Evolutionary conservation across 805 yeast species (phyloP).

Genomic region (Yamadazyma olivae): DNA sequence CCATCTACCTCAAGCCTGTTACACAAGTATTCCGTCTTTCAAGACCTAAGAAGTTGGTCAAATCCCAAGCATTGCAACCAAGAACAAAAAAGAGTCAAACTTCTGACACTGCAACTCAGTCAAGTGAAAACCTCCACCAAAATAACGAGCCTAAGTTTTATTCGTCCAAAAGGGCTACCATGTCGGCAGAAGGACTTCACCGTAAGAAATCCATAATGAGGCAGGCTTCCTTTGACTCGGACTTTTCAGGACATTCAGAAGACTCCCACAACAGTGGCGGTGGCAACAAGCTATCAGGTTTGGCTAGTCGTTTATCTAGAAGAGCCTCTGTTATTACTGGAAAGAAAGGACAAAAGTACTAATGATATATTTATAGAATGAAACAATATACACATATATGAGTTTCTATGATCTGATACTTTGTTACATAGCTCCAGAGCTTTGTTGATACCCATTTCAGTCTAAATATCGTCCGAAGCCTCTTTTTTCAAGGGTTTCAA

Average conservation of each 20-base stretch:
- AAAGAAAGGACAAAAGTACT: constrained; percentile 5
- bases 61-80: constrained; percentile 42
- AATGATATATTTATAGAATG: constrained; percentile 1
- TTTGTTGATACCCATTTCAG: too few relatives aligned
- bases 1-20: constrained; percentile 81
- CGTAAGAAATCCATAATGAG: constrained; percentile 14
- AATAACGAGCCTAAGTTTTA: constrained; percentile 4
- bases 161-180: constrained; percentile 7
- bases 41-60: constrained; percentile 46
- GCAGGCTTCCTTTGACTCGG: constrained; percentile 20
- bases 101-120: constrained; percentile 1
- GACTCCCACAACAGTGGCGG: constrained; percentile 3
- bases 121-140: neutral
- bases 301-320: constrained; percentile 30
- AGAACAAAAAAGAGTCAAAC: constrained; percentile 6
- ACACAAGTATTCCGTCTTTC: constrained; percentile 72
- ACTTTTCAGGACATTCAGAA: constrained; percentile 13
- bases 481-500: constrained; percentile 10
- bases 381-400: neutral
- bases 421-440: too few relatives aligned
- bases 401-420: too few relatives aligned
- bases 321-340: constrained; percentile 29
- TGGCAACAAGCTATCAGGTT: constrained; percentile 18
- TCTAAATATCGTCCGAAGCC: too few relatives aligned
- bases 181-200: constrained; percentile 9